These are phyloP conservation scores for Gynandropsis gynandra DNA, from an alignment of 345 rosid genomes.

Conservation along the genomic window DNA sequence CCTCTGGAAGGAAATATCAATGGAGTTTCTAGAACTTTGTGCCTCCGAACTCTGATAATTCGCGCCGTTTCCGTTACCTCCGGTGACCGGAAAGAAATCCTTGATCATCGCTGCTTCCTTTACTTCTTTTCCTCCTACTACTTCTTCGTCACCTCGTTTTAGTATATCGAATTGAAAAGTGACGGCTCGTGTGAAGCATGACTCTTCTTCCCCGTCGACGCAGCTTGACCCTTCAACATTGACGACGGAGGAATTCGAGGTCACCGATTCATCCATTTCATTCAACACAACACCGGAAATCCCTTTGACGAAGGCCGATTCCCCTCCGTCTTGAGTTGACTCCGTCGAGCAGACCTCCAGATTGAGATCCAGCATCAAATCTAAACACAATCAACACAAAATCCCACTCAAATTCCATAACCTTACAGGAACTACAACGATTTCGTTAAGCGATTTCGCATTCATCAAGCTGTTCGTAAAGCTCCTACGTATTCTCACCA, in stretches of 20 bases:
- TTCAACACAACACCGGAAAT: conserved; percentile 15
- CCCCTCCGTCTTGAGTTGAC: conserved; percentile 40
- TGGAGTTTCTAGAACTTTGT: conserved; percentile 41
- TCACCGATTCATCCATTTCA: conserved; percentile 67
- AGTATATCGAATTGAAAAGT: conserved; percentile 61
- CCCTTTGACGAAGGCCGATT: conserved; percentile 18
- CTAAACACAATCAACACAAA: conserved; percentile 20
- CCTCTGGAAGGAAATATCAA: conserved; percentile 40
- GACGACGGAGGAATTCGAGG: conserved; percentile 82
- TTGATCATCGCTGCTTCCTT: conserved; percentile 34
- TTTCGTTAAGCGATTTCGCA: conserved; percentile 12
- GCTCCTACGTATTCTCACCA: conserved; percentile 15
- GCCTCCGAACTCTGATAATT: conserved; percentile 24
- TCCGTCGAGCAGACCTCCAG: conserved; percentile 48
- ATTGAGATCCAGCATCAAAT: conserved; percentile 82
- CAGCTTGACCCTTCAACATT: conserved; percentile 56
- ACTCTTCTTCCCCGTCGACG: conserved; percentile 46
- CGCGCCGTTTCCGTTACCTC: conserved; percentile 16
- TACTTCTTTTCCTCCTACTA: conserved; percentile 18
- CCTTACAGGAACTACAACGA: conserved; percentile 11
- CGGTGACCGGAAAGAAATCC: conserved; percentile 58
- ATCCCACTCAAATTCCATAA: conserved; percentile 6
- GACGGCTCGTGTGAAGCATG: conserved; percentile 55
- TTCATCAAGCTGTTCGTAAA: conserved; percentile 15
- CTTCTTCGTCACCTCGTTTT: conserved; percentile 34